These are phyloP conservation scores for Saccharomycopsis capsularis DNA, from an alignment of 805 yeast genomes.

Conservation along the genomic window DNA sequence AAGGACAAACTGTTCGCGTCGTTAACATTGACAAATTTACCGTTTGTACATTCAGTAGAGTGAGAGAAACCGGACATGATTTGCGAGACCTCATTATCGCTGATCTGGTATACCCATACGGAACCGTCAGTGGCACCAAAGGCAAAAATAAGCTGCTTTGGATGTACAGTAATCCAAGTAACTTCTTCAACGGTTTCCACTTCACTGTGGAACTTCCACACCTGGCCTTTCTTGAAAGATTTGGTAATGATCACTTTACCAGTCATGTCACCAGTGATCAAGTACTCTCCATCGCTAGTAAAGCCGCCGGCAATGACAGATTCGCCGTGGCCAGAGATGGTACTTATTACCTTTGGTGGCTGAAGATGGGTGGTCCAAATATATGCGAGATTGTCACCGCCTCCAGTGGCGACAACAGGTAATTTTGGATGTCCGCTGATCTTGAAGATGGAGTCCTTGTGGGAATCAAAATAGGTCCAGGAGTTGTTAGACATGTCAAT, in stretches of 20 bases:
- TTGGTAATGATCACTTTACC: slow-evolving; percentile 75
- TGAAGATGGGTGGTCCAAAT: slow-evolving; percentile 88
- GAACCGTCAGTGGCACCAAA: slow-evolving; percentile 91
- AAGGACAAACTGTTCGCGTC: slow-evolving; percentile 54
- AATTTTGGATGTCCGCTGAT: slow-evolving; percentile 76
- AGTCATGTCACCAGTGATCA: slow-evolving; percentile 91
- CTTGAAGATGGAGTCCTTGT: slow-evolving; percentile 55
- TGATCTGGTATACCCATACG: slow-evolving; percentile 82
- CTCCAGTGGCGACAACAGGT: slow-evolving; percentile 86
- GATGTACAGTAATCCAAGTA: slow-evolving; percentile 77
- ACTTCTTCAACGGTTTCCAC: slow-evolving; percentile 88
- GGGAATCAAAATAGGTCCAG: slow-evolving; percentile 81
- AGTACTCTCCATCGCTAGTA: slow-evolving; percentile 70
- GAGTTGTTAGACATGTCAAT: slow-evolving; percentile 43
- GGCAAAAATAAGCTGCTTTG: slow-evolving; percentile 73
- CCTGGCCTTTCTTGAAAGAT: slow-evolving; percentile 66
- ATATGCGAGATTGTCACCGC: slow-evolving; percentile 86
- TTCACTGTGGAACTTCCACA: slow-evolving; percentile 63
- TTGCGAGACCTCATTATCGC: slow-evolving; percentile 55
- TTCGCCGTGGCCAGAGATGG: slow-evolving; percentile 77
- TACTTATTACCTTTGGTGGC: slow-evolving; percentile 75
- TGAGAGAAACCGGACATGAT: slow-evolving; percentile 78
- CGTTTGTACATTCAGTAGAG: slow-evolving; percentile 72
- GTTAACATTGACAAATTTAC: slow-evolving; percentile 58
- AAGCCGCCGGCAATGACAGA: slow-evolving; percentile 82